These are phyloP conservation scores for Malus hybrid DNA, from an alignment of 331 rosid genomes.

Conservation along the genomic window DNA sequence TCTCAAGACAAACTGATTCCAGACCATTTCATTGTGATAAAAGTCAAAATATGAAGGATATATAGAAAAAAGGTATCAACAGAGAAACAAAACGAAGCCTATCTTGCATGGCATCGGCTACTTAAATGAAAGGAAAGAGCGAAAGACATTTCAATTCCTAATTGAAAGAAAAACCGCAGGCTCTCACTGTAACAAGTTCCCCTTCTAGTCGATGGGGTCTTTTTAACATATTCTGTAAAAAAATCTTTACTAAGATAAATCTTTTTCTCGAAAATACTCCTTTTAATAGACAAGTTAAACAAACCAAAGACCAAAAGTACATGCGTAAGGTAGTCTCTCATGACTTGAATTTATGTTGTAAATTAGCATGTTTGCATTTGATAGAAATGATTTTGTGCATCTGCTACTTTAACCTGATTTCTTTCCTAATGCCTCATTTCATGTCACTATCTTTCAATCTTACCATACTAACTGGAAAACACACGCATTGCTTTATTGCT, in stretches of 20 bases:
- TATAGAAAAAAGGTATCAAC: not conserved
- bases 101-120: no score
- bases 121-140: no score
- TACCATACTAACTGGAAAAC: not conserved
- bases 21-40: not conserved
- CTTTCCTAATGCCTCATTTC: not conserved
- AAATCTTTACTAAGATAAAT: no score
- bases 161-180: no score
- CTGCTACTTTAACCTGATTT: not conserved
- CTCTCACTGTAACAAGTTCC: no score
- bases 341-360: not conserved
- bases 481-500: not conserved
- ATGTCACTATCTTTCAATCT: not conserved
- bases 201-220: no score
- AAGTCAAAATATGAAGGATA: not conserved
- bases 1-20: constrained; percentile 1
- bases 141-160: no score
- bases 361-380: not conserved
- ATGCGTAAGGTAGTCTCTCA: not conserved
- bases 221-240: no score
- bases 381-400: not conserved
- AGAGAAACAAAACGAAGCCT: not conserved
- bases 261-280: no score
- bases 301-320: not conserved
- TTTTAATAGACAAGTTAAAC: not conserved